Evolutionary conservation across 2,329 filamentous ascomycete species (phyloP), one percentile per base, ranked within the genome.

Genomic region (Cytospora piceicola): DNA sequence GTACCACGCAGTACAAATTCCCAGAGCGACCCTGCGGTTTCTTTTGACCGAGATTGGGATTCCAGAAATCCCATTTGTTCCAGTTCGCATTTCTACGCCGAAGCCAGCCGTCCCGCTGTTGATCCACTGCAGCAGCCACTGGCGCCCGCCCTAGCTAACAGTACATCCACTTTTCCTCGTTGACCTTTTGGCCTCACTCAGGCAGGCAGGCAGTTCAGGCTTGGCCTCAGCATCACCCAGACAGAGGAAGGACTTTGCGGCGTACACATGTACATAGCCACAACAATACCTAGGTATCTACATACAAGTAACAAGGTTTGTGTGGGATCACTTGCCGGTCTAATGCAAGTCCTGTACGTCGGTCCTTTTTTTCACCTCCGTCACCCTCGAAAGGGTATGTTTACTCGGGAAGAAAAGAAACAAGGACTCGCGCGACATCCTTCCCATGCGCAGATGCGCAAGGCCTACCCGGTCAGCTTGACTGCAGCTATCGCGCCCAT

Each of bases 171-270:
- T n/a, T 46, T n/a, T 46, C 22, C 17, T 36, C 12, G 11, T 36
- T 14, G 3, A 9, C 34, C 15, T 36, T 34, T 8, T 34, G 11
- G 7, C 8, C 11, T 12, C 17, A 46, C 39, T 46, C 7, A 7
- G 39, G 39, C 39, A n/a, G n/a, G n/a, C n/a, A n/a, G n/a, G n/a
- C n/a, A n/a, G n/a, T 17, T 46, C 17, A n/a, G 20, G 11, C 42
- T 49, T 49, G 46, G 46, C 46, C 22, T 49, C 46, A 49, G 12
- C n/a, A 49, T 49, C 46, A 3, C 7, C 11, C n/a, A 49, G 46
- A n/a, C n/a, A 49, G 46, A n/a, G 46, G 46, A 49, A 49, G 46
- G 46, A 49, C n/a, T 49, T 49, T 24, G 46, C 46, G n/a, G 46
- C 46, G 4, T 49, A 24, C 46, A 49, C n/a, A 24, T 49, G 9